phyloP scores from a whole-genome alignment of 2,329 filamentous ascomycete species.

The Sporothrix inflata region DNA sequence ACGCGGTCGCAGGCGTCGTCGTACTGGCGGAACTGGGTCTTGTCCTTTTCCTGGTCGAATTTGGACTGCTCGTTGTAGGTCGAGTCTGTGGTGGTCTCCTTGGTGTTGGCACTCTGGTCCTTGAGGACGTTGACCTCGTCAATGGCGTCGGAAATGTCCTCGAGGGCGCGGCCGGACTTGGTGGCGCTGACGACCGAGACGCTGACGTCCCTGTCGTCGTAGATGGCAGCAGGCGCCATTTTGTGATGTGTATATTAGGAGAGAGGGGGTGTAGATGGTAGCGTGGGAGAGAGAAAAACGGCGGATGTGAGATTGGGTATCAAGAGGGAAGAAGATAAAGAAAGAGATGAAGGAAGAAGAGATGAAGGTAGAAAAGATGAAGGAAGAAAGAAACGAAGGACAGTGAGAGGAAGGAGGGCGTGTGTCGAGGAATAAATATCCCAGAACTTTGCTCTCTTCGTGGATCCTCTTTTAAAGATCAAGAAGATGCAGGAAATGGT shows the following conservation, averaged over 20 bases:
- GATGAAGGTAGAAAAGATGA: not conserved
- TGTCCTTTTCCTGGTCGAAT: slow-evolving; percentile 44
- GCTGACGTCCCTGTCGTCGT: slow-evolving; percentile 33
- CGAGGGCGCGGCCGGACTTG: slow-evolving; percentile 38
- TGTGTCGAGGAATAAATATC: slow-evolving; percentile 10
- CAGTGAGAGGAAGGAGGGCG: not conserved
- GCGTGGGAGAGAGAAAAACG: not conserved
- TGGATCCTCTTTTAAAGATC: not conserved
- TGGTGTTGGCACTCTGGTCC: slow-evolving; percentile 27
- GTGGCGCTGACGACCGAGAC: slow-evolving; percentile 2
- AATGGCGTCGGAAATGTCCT: slow-evolving; percentile 43
- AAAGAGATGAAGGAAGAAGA: not conserved
- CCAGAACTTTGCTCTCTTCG: not conserved
- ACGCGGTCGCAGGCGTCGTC: slow-evolving; percentile 81
- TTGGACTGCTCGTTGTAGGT: slow-evolving; percentile 34
- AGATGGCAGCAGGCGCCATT: slow-evolving; percentile 41
- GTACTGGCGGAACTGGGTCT: slow-evolving; percentile 64
- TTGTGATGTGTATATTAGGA: not conserved
- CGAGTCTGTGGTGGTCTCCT: slow-evolving; percentile 12
- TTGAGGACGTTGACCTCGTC: slow-evolving; percentile 43
- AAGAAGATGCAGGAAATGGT: not conserved
- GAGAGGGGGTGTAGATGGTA: not conserved
- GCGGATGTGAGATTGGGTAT: not conserved
- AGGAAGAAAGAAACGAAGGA: not conserved
- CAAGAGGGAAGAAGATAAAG: not conserved